Evolutionary conservation across 352 stramenopile species (phyloP).

Genomic region (Pythium folliculosum): DNA sequence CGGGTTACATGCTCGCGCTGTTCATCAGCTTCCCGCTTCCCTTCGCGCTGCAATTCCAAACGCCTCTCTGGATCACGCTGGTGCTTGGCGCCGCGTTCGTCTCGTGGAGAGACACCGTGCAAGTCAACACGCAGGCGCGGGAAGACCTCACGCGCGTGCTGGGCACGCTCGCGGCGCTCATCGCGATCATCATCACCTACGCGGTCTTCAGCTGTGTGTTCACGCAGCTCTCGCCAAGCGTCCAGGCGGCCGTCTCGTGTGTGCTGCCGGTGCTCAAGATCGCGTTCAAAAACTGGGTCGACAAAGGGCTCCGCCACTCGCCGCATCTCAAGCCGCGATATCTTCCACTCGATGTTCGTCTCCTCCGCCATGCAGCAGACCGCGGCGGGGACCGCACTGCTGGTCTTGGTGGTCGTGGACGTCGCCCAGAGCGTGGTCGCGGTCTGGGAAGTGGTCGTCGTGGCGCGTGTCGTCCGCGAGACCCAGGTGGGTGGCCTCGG

Average conservation of each 20-base stretch:
- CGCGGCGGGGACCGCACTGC: not conserved
- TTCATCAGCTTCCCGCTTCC: conserved; percentile 17
- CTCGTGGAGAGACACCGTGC: conserved; percentile 1
- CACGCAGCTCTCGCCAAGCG: not conserved
- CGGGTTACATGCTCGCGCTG: not conserved
- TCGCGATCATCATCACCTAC: conserved; percentile 15
- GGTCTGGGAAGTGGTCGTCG: not conserved
- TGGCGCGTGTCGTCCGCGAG: not conserved
- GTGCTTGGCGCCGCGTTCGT: not conserved
- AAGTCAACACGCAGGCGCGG: not conserved
- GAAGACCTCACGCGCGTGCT: not conserved
- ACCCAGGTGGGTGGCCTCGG: too few species aligned
- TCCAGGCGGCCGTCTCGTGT: not conserved
- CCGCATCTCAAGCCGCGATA: conserved; percentile 15
- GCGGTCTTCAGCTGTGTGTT: conserved; percentile 7
- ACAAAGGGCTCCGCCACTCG: conserved; percentile 3
- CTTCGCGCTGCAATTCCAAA: conserved; percentile 9
- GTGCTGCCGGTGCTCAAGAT: not conserved
- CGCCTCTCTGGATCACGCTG: not conserved
- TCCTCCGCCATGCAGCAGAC: conserved; percentile 21
- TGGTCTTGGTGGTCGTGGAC: conserved; percentile 16
- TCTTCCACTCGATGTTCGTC: conserved; percentile 22
- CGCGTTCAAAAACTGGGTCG: conserved; percentile 4
- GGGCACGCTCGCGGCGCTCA: not conserved
- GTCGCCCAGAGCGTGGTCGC: conserved; percentile 1